Conservation (phyloP, 306 rosid species). For the Delonix regia region DNA sequence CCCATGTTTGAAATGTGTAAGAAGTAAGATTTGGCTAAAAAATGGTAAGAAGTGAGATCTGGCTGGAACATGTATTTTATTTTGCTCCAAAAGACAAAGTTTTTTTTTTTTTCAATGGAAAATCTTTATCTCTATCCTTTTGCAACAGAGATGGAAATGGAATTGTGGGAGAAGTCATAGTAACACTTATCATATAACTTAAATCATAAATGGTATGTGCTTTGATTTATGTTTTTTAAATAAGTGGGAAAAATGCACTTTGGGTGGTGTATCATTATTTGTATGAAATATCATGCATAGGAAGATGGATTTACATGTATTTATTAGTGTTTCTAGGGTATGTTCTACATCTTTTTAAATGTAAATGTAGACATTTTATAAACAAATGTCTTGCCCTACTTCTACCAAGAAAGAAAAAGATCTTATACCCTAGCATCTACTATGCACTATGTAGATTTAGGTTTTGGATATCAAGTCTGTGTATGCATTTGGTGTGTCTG, state of each 20-base stretch:
- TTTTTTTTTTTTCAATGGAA: slow-evolving; percentile 22
- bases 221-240: slow-evolving; percentile 18
- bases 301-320: not conserved
- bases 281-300: not conserved
- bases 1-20: no score
- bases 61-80: slow-evolving; percentile 2
- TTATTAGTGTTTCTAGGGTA: not conserved
- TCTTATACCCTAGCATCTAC: slow-evolving; percentile 6
- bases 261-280: slow-evolving; percentile 1
- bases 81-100: slow-evolving; percentile 20
- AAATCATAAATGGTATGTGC: slow-evolving; percentile 81
- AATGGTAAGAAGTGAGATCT: slow-evolving; percentile 62
- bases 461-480: slow-evolving; percentile 13
- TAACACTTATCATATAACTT: no score
- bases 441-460: not conserved
- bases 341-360: not conserved
- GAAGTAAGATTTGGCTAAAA: no score
- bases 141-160: slow-evolving; percentile 83
- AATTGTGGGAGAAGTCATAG: slow-evolving; percentile 81
- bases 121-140: slow-evolving; percentile 34
- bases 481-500: slow-evolving; percentile 1
- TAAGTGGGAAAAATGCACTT: slow-evolving; percentile 26
- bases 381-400: slow-evolving; percentile 11
- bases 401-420: not conserved
- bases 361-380: not conserved